Evolutionary conservation across 352 stramenopile species (phyloP).

Genomic region (Phytophthora fragariae): DNA sequence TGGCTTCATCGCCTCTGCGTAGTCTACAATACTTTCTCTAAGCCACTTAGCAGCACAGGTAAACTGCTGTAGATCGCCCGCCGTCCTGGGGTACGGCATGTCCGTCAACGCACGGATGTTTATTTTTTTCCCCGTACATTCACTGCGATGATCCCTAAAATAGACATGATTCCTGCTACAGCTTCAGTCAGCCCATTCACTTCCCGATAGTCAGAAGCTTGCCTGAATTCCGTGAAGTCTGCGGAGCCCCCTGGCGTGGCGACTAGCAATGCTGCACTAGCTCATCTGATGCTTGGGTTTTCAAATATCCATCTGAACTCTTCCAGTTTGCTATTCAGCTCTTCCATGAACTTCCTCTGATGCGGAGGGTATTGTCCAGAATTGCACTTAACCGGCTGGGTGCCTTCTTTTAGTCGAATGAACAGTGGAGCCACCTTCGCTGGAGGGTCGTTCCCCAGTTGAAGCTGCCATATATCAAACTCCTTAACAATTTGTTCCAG

Average conservation of each 20-base stretch:
- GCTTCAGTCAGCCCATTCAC: background rate
- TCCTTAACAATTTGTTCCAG: background rate
- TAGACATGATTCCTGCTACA: background rate
- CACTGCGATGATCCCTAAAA: too few species aligned
- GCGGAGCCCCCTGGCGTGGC: too few species aligned
- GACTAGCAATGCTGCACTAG: background rate
- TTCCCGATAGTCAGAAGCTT: background rate
- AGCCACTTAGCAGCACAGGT: background rate
- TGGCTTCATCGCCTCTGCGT: background rate
- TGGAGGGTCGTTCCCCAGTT: background rate
- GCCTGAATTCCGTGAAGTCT: background rate
- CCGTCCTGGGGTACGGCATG: background rate
- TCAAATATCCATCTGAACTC: background rate
- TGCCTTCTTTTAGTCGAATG: background rate
- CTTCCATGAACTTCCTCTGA: conserved; percentile 1
- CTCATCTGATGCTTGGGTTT: background rate
- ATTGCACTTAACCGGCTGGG: background rate
- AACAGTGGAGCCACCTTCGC: conserved; percentile 5
- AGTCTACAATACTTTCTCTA: background rate
- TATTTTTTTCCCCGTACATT: too few species aligned
- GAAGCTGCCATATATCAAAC: background rate
- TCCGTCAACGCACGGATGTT: background rate
- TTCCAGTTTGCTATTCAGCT: conserved; percentile 1
- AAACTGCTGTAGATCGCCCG: conserved; percentile 1
- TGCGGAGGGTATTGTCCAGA: background rate